Base-by-base conservation (phyloP, 495 filamentous ascomycete genomes). In the Pseudoneurospora amorphoporcata region DNA sequence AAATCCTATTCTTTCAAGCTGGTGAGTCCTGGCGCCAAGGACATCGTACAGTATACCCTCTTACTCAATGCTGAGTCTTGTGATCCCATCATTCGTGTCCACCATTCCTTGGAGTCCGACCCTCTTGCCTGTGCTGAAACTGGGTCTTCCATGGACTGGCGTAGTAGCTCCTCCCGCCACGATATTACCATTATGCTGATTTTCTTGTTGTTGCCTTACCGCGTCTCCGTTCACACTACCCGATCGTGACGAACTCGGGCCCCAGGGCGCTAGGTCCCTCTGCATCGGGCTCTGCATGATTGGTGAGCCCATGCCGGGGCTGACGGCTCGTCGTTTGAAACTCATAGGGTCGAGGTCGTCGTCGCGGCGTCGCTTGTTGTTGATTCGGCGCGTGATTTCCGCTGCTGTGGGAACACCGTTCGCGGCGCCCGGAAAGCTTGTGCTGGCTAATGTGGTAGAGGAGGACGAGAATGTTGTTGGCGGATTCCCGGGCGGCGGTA, bases 31-130 rank as follows among this genome's bases (percentile, higher is more conserved):
- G 23, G 29, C 53, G 53, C 29, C 29, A 17, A 3, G 29, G 10
- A 35, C 12, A 65, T 35, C 29, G 14, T 1, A 7, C 8, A 17
- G 14, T 1, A 7, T 16, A 17, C 6, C 17, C 14, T 14, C 53
- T 6, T 35, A 81, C 74, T 81, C 79, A 39, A 81, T 81, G 79
- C 92, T 97, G 94, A 99, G 95, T 77, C 95, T 94, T 92, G 97
- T 98, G 75, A 98, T 85, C 29, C 94, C 92, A 82, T 98, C 95
- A 77, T 93, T 92, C 4, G 96, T 95, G 83, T 98, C 96, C 68
- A 86, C 92, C 93, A 98, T 97, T 0, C 95, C 95, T 80, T 98
- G 95, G 70, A 96, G 86, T 29, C 96, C 97, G 38, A 98, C 85
- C 70, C 95, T 86, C 73, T 68, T 73, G 16, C 39, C 45, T 17